Evolutionary conservation across 257 asterid species (phyloP), one percentile per base, ranked within the genome.

Genomic region (Forsythia suspensa): DNA sequence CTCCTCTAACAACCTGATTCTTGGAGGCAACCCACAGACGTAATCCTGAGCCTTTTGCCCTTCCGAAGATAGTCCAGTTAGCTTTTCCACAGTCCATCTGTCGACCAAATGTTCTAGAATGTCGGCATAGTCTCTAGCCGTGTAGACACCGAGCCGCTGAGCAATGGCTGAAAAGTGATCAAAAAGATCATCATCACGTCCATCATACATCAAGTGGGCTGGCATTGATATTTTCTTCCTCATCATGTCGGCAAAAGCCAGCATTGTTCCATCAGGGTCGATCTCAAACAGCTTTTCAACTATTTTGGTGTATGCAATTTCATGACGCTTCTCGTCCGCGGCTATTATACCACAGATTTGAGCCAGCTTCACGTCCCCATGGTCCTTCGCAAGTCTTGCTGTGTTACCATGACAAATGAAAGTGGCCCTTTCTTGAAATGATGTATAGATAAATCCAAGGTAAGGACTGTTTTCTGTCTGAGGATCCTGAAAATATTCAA

Each of bases 371-470:
- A 84, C 12, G 84, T 92, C 96, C 9, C 97, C 97, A 3, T 88
- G 88, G 40, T 87, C 93, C 85, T 92, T 84, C 10, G 97, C 96
- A 3, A 79, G 92, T 21, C 97, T 78, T 63, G 95, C 96, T 1
- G 97, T 92, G 85, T 92, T 92, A 20, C 97, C 97, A 75, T 92
- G 94, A 77, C 94, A 90, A 69, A 92, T 74, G 82, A 92, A 92
- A 36, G 97, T 92, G 12, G 97, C 97, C 79, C 97, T 83, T 80
- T 92, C 97, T 88, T 92, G 97, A 81, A 92, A 92, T 52, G 97
- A 92, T 43, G 97, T 92, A 77, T 92, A 92, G 83, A 92, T 91
- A 40, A 89, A 92, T 75, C 97, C 97, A 6, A 92, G 91, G 82
- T 91, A 92, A 1, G 97, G 97, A 80, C 72, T 92, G 85, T 92